These are phyloP conservation scores for Talaromyces liani DNA, from an alignment of 495 filamentous ascomycete species.

Conservation along the genomic window DNA sequence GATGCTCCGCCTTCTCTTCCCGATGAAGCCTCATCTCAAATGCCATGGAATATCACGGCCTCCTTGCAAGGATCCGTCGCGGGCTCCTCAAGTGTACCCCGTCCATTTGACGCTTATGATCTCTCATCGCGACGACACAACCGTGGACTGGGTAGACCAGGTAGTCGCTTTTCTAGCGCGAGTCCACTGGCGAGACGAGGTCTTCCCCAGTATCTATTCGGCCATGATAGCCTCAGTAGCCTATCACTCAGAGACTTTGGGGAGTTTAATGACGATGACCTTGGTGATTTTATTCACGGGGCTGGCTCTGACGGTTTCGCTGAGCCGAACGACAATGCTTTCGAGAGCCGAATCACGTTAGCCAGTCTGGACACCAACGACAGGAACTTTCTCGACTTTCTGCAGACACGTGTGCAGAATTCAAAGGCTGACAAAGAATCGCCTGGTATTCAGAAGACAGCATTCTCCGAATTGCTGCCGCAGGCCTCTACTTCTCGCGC, in stretches of 20 bases:
- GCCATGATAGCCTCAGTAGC: constrained; percentile 15
- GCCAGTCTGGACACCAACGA: constrained; percentile 5
- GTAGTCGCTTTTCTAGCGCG: constrained; percentile 47
- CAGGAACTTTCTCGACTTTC: constrained; percentile 6
- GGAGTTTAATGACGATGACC: constrained; percentile 32
- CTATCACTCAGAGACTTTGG: constrained; percentile 27
- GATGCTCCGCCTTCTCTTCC: constrained; percentile 47
- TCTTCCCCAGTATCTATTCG: constrained; percentile 25
- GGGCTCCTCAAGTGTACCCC: constrained; percentile 30
- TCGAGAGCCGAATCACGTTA: constrained; percentile 45
- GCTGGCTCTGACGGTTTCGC: constrained; percentile 18
- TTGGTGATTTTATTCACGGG: constrained; percentile 30
- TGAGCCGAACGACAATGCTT: constrained; percentile 42
- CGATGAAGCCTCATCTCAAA: constrained; percentile 51
- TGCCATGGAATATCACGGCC: constrained; percentile 66
- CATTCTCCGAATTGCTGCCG: constrained; percentile 57
- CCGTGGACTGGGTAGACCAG: constrained; percentile 19
- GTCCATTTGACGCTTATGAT: constrained; percentile 46
- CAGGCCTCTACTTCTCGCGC: constrained; percentile 41
- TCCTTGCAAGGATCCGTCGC: constrained; percentile 51
- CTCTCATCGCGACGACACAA: constrained; percentile 35
- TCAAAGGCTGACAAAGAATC: constrained; percentile 9
- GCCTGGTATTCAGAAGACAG: constrained; percentile 19
- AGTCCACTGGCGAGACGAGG: constrained; percentile 56
- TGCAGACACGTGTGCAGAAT: constrained; percentile 18